phyloP scores from a whole-genome alignment of 139 green algal species.

The Raphidocelis subcapitata region DNA sequence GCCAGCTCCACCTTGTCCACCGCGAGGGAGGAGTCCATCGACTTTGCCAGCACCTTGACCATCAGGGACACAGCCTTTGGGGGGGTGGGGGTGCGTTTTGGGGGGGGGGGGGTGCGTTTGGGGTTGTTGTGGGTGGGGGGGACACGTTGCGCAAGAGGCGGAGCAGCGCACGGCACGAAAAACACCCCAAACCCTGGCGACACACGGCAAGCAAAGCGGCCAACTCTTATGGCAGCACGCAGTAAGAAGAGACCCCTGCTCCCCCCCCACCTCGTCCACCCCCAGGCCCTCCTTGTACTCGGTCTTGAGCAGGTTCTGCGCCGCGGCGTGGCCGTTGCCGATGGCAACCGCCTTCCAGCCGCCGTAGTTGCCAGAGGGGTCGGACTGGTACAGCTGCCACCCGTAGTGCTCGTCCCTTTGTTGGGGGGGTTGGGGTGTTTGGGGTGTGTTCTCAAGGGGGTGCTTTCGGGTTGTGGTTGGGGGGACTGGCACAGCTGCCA shows the following conservation, averaged over 20 bases:
- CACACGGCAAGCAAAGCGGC: too few relatives aligned
- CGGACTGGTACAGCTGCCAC: constrained; percentile 98
- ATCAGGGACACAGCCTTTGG: constrained; percentile 58
- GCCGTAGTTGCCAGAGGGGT: constrained; percentile 96
- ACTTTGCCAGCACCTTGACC: constrained; percentile 96
- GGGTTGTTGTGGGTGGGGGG: too few relatives aligned
- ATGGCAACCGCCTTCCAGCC: constrained; percentile 98
- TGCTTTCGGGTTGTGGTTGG: neutral
- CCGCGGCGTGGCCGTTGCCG: constrained; percentile 85
- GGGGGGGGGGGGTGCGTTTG: too few relatives aligned
- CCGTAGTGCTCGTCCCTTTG: constrained; percentile 86
- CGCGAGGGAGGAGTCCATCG: constrained; percentile 93
- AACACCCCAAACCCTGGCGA: too few relatives aligned
- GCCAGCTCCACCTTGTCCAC: constrained; percentile 95
- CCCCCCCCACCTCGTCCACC: constrained; percentile 46
- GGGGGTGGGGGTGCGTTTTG: too few relatives aligned
- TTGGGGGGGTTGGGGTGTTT: neutral
- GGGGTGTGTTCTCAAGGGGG: neutral
- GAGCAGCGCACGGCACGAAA: too few relatives aligned
- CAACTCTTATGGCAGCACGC: too few relatives aligned
- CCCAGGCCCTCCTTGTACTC: constrained; percentile 89
- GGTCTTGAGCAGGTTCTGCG: constrained; percentile 88
- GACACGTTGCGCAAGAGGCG: too few relatives aligned
- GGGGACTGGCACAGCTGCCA: neutral
- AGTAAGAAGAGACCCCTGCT: neutral